phyloP scores from a whole-genome alignment of 2,329 filamentous ascomycete species.

The Neophaeococcomyces mojaviensis region DNA sequence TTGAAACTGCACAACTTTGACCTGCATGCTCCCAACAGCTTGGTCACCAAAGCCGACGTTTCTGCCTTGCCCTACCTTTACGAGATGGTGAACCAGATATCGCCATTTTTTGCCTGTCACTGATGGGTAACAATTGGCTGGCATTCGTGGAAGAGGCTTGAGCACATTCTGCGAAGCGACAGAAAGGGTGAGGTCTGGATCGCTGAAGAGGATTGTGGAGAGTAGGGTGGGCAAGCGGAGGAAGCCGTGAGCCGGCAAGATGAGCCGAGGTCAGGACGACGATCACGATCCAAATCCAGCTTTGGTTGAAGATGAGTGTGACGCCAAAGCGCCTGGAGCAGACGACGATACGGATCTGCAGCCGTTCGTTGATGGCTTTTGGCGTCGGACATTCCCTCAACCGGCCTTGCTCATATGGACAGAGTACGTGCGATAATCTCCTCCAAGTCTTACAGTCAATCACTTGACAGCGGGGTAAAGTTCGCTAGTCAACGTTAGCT shows the following conservation, averaged over 20 bases:
- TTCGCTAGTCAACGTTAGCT: too few species aligned
- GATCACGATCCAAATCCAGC: slow-evolving; percentile 46
- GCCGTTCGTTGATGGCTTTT: slow-evolving; percentile 76
- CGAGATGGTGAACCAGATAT: slow-evolving; percentile 70
- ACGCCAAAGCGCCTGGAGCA: slow-evolving; percentile 38
- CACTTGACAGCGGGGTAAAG: too few species aligned
- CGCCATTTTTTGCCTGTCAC: slow-evolving; percentile 86
- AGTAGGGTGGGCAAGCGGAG: slow-evolving; percentile 64
- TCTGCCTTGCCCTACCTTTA: slow-evolving; percentile 72
- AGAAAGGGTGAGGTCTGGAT: slow-evolving; percentile 83
- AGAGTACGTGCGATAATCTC: too few species aligned
- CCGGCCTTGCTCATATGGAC: too few species aligned
- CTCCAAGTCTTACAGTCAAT: too few species aligned
- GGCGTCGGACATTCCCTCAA: slow-evolving; percentile 62
- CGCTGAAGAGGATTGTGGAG: slow-evolving; percentile 63
- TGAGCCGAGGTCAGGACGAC: slow-evolving; percentile 38
- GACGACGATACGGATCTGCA: slow-evolving; percentile 75
- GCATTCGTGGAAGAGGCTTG: slow-evolving; percentile 95
- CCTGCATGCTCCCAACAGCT: slow-evolving; percentile 65
- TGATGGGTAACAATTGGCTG: slow-evolving; percentile 99
- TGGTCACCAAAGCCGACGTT: slow-evolving; percentile 85
- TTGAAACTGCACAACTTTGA: slow-evolving; percentile 79
- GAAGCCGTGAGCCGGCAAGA: slow-evolving; percentile 27
- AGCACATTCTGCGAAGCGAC: slow-evolving; percentile 80
- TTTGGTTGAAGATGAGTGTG: slow-evolving; percentile 36